Base-by-base conservation (phyloP, 2,329 filamentous ascomycete species). In the Aspergillus sp. region DNA sequence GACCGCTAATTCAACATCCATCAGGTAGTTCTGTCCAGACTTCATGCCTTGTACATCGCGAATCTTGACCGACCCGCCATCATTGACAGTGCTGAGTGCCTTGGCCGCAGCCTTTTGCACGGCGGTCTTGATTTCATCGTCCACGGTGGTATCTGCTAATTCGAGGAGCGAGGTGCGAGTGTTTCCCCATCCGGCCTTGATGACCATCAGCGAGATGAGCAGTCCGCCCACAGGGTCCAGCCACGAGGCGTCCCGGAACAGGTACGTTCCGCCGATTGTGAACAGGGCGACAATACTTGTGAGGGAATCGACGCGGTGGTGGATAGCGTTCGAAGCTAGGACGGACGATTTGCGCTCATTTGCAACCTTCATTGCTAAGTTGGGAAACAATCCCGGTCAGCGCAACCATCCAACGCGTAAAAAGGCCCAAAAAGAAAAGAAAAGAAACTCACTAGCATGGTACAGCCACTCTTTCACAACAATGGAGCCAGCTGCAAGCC, bases 401-500 rank as follows among this genome's bases (percentile, higher is more conserved):
- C 27, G n/a, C 24, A 21, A 23, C 4, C 33, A 27, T 11, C 27
- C 27, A 31, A 31, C 27, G 9, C 9, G 9, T 31, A 31, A 31
- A 31, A 31, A 8, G 27, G 8, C 27, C 9, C n/a, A 5, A 45
- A 17, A 44, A 44, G 1, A 31, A 21, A 50, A 37, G 14, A 37
- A 9, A n/a, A 39, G 11, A n/a, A 41, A 85, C 90, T 81, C 86
- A 95, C 93, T 99, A 63, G 93, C 91, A 80, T 90, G 88, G 73
- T 98, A 99, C 24, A 99, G 80, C 91, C 93, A 99, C 76, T 99
- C 95, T 77, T 99, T 99, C 68, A 98, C 80, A 24, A 91, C 75
- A 57, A 99, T 95, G 2, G 91, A 96, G 19, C 91, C 93, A 41
- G 86, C 89, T 37, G 95, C 93, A 59, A 99, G 79, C 95, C 95